Conservation (phyloP, 2,329 filamentous ascomycete genomes). For the Dactylella cylindrospora region DNA sequence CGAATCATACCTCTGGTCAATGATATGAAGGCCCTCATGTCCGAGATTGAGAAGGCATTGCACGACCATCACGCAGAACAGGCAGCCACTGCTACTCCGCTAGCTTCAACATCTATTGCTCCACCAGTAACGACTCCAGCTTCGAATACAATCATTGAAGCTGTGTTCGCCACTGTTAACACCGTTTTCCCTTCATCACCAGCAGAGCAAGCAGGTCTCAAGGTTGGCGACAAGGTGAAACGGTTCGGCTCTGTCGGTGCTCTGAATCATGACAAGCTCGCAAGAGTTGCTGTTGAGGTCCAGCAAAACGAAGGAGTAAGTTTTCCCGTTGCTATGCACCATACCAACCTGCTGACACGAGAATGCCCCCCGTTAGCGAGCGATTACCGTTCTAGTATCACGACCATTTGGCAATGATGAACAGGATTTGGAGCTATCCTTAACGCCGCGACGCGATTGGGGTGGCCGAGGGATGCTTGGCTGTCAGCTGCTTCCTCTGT, state of each 20-base stretch:
- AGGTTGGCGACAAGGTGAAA: conserved; percentile 73
- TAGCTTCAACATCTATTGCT: conserved; percentile 46
- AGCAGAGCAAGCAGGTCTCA: conserved; percentile 77
- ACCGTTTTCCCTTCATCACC: conserved; percentile 76
- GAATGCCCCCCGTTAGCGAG: conserved; percentile 32
- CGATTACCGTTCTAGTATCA: conserved; percentile 47
- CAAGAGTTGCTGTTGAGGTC: conserved; percentile 84
- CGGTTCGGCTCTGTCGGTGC: conserved; percentile 82
- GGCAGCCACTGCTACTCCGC: conserved; percentile 53
- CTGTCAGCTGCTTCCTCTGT: conserved; percentile 83
- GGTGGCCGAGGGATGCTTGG: conserved; percentile 86
- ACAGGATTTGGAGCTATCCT: conserved; percentile 46
- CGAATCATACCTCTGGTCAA: conserved; percentile 87
- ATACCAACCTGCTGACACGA: conserved; percentile 6
- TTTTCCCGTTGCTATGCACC: neutral
- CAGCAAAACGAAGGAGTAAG: conserved; percentile 85
- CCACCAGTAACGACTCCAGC: conserved; percentile 52
- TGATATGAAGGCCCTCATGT: conserved; percentile 90
- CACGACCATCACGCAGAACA: conserved; percentile 73
- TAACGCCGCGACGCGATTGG: conserved; percentile 80
- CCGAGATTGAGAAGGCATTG: conserved; percentile 76
- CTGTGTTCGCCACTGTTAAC: conserved; percentile 86
- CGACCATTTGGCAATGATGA: conserved; percentile 43
- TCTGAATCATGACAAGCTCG: conserved; percentile 81
- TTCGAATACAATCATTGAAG: conserved; percentile 54